These are phyloP conservation scores for Neurospora hispaniola DNA, from an alignment of 495 filamentous ascomycete species.

Conservation along the genomic window DNA sequence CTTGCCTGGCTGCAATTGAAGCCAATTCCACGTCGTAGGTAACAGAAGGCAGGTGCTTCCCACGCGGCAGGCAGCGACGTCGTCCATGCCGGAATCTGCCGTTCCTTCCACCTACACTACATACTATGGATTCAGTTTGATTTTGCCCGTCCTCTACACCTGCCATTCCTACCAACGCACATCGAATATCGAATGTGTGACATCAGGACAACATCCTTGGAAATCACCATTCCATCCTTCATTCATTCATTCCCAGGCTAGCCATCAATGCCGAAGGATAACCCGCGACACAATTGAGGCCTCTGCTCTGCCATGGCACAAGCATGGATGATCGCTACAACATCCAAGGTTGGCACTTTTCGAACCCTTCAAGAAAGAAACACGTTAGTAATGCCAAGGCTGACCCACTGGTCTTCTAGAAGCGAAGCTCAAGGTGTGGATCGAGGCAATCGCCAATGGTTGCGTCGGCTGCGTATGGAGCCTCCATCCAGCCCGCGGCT, in stretches of 20 bases:
- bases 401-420: background rate
- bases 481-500: background rate
- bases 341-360: background rate
- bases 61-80: background rate
- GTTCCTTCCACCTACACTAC: background rate
- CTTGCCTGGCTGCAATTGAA: background rate
- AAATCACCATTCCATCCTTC: no score
- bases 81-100: background rate
- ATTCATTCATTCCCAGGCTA: background rate
- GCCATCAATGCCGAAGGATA: background rate
- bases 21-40: background rate
- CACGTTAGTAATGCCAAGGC: background rate
- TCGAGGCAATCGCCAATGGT: background rate
- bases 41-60: background rate
- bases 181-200: no score
- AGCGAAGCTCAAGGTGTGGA: background rate
- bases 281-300: background rate
- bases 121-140: no score
- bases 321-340: background rate
- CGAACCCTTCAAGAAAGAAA: background rate
- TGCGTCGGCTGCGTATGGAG: background rate
- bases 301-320: background rate
- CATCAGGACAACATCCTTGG: no score
- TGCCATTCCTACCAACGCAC: no score
- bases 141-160: no score